Evolutionary conservation across 148 eudicot species (phyloP), one percentile per base, ranked within the genome.

Genomic region (Selenicereus undatus): DNA sequence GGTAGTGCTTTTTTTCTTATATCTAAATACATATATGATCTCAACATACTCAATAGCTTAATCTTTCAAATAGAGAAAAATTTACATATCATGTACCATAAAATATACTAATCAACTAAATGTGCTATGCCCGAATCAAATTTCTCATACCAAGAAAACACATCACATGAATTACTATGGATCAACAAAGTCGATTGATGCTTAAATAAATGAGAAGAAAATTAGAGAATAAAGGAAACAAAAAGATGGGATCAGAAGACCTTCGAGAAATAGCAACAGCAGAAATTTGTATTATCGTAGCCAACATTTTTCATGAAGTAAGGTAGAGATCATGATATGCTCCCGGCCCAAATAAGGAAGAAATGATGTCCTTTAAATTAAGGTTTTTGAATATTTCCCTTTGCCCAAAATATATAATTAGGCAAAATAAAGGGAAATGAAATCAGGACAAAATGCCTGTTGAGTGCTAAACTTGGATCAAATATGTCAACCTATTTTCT

Each of bases 201-300:
- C 48, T 36, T 32, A 45, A 1, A 36, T 17, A 14, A 45, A 60
- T 30, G 27, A 73, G 70, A 66, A 50, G 0, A 4, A 72, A 74
- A 64, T n/a, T 13, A 27, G 8, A 20, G 32, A 32, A 32, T 32
- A 32, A 32, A 32, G 32, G 32, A 64, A 73, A 9, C 3, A 52
- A 56, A 17, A 54, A 54, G 20, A 13, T 12, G 60, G 60, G 1
- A 3, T 54, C 0, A 3, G 71, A 65, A 10, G 50, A 94, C 98
- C 97, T 90, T 80, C 79, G 83, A 74, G 30, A 88, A 24, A 14
- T 95, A 90, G 70, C 97, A 89, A 43, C 83, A 94, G 70, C 98
- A 95, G 81, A 95, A 93, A 89, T 93, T 94, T 14, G 91, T 95
- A 84, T 94, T 93, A 65, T 94, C 98, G 84, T 94, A 92, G 50